phyloP scores from a whole-genome alignment of 257 asterid species.

The Solanum ahanhuiri region DNA sequence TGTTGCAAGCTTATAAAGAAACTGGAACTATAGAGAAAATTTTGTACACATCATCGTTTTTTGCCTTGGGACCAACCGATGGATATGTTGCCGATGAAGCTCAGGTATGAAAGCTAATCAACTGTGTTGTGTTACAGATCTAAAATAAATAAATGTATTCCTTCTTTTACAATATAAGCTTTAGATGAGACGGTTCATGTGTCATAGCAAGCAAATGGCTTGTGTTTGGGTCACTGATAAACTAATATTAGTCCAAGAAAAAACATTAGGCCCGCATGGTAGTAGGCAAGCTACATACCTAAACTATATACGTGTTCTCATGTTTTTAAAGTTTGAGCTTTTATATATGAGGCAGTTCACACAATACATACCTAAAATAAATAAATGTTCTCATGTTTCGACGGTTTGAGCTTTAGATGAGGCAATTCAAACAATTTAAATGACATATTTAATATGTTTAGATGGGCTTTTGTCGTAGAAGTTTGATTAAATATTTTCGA shows the following conservation, averaged over 20 bases:
- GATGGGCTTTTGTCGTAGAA: neutral
- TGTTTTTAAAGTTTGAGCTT: neutral
- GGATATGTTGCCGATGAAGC: conserved; percentile 70
- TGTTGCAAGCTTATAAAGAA: conserved; percentile 56
- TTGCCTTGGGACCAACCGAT: conserved; percentile 85
- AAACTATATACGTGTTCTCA: neutral
- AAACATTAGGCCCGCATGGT: neutral
- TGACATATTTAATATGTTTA: neutral
- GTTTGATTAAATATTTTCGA: neutral
- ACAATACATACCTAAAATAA: neutral
- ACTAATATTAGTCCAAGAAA: neutral
- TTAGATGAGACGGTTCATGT: neutral
- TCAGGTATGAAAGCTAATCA: conserved; percentile 31
- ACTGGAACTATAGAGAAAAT: conserved; percentile 52
- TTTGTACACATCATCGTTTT: conserved; percentile 81
- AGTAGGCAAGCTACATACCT: neutral
- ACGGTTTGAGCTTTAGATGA: neutral
- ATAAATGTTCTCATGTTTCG: neutral
- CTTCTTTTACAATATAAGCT: neutral
- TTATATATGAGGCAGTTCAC: neutral
- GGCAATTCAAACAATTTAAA: neutral
- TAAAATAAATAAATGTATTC: neutral
- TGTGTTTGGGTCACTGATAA: neutral
- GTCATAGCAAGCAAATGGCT: neutral
- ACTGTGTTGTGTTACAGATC: neutral